A percentile compares a stretch with the other conserved stretches of the same genome.
Evolutionary conservation across 2,329 filamentous ascomycete species (phyloP).

Genomic region (Alternaria burnsii): DNA sequence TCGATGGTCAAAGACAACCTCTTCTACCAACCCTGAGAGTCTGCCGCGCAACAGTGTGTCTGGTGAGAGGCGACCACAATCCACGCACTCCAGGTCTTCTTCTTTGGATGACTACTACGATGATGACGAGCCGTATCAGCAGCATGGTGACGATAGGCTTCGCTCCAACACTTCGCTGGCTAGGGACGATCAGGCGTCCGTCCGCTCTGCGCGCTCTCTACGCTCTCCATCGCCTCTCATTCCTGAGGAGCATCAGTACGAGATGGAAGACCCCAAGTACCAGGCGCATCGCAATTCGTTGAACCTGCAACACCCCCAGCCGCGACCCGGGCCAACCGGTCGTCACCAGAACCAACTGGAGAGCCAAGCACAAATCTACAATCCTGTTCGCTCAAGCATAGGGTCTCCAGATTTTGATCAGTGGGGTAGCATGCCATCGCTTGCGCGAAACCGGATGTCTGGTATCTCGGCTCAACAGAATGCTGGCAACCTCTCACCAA

Average conservation of each 20-base stretch:
- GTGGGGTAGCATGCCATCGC: slow-evolving; percentile 58
- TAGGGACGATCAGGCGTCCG: slow-evolving; percentile 29
- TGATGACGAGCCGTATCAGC: slow-evolving; percentile 63
- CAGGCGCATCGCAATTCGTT: slow-evolving; percentile 82
- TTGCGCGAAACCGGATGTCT: slow-evolving; percentile 52
- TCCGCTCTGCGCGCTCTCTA: slow-evolving; percentile 49
- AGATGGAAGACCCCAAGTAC: slow-evolving; percentile 75
- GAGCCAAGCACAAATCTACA: slow-evolving; percentile 74
- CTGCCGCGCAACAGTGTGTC: slow-evolving; percentile 70
- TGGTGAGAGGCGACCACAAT: slow-evolving; percentile 68
- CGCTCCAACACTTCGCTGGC: slow-evolving; percentile 52
- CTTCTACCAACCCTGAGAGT: slow-evolving; percentile 83
- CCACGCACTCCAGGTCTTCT: slow-evolving; percentile 76
- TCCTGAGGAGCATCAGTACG: slow-evolving; percentile 59
- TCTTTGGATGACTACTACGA: slow-evolving; percentile 75
- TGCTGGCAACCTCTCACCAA: slow-evolving; percentile 48
- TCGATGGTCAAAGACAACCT: slow-evolving; percentile 95
- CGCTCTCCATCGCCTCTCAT: slow-evolving; percentile 62
- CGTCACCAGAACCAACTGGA: slow-evolving; percentile 78
- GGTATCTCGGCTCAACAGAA: slow-evolving; percentile 41
- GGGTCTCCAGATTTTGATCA: slow-evolving; percentile 54
- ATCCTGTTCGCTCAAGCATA: slow-evolving; percentile 47
- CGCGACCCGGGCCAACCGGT: slow-evolving; percentile 75
- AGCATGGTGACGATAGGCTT: slow-evolving; percentile 66
- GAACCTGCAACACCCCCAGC: slow-evolving; percentile 82